phyloP scores from a whole-genome alignment of 164 flowering plant species.

The Nymphaea thermarum region DNA sequence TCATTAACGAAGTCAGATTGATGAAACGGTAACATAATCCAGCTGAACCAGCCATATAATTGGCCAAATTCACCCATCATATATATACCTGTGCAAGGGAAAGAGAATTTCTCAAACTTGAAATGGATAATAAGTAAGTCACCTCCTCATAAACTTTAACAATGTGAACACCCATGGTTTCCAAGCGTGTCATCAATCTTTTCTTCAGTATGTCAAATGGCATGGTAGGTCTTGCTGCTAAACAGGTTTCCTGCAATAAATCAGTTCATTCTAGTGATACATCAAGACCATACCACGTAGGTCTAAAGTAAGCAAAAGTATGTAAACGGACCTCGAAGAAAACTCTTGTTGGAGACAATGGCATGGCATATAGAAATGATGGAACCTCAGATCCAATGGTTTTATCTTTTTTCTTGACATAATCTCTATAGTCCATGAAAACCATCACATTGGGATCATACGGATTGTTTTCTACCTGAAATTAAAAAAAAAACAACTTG shows the following conservation, averaged over 20 bases:
- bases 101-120: too few species aligned
- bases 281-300: too few species aligned
- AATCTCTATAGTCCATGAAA: constrained; percentile 98
- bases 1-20: too few species aligned
- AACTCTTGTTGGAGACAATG: constrained; percentile 81
- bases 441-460: constrained; percentile 92
- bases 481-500: not conserved
- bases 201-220: constrained; percentile 76
- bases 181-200: constrained; percentile 66
- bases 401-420: constrained; percentile 32
- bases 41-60: too few species aligned
- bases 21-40: too few species aligned
- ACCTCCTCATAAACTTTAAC: constrained; percentile 89
- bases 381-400: constrained; percentile 57
- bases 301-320: not conserved
- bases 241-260: constrained; percentile 83
- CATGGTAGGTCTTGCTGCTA: constrained; percentile 88
- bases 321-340: constrained; percentile 72
- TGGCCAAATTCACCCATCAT: too few species aligned
- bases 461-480: constrained; percentile 91
- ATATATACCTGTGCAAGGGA: too few species aligned
- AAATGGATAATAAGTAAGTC: not conserved
- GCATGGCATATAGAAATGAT: constrained; percentile 94
- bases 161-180: constrained; percentile 71
- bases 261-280: not conserved